Evolutionary conservation across 192 early-diverging fungal species (phyloP), one percentile per base, ranked within the genome.

Genomic region (Entomortierella lignicola): DNA sequence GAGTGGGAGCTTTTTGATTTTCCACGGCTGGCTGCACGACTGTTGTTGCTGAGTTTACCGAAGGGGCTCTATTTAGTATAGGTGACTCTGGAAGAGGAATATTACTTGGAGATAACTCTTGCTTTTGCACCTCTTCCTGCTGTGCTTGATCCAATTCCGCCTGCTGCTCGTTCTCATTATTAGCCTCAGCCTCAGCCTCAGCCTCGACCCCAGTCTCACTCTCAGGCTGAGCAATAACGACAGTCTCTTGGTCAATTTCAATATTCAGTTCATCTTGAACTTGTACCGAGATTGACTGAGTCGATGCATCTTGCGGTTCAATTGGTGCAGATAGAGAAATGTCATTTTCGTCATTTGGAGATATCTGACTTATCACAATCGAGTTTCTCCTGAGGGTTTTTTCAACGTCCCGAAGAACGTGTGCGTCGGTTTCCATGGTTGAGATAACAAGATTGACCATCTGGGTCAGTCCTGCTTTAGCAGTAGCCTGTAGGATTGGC

Each of bases 391-490:
- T 60, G 21, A 71, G 53, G 8, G 58, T 75, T 65, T 71, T 75
- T 62, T 82, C 81, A 30, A 75, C 52, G 55, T 75, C 60, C 29
- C 55, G 29, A 26, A 82, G 55, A 17, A 63, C 31, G 37, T 75
- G 67, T 23, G 81, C 81, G 34, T 82, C 72, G 13, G 73, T 81
- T 58, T 84, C 80, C 61, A 74, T 77, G 29, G 69, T 67, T 43
- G 83, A 68, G 50, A 84, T 80, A 55, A 84, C 71, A 27, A 81
- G 48, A 66, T 84, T 84, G 37, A 80, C 72, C 63, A 84, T 84
- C 62, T 84, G 83, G 18, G 83, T 84, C 27, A 84, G 69, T 65
- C 80, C 83, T 17, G 77, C 83, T 39, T 84, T 84, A 39, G 83
- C 83, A 41, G 83, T 84, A 10, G 83, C 83, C 63, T 81, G 83